These are phyloP conservation scores for Paspalum vaginatum DNA, from an alignment of 176 grass and related monocot species.

Conservation along the genomic window DNA sequence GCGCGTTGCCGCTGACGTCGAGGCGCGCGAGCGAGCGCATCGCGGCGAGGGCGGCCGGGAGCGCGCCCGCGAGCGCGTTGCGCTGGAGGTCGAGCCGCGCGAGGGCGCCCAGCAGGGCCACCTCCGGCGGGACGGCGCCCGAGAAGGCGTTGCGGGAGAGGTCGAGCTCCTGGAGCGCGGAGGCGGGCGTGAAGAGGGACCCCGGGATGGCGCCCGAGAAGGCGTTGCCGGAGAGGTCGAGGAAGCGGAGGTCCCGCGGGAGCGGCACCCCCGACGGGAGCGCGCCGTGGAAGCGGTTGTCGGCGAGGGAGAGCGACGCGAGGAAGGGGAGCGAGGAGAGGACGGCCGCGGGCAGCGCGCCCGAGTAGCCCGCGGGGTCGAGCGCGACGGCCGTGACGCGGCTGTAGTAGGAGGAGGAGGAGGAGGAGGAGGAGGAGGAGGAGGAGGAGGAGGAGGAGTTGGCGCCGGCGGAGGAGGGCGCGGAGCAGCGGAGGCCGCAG, in stretches of 20 bases:
- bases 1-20: conserved; percentile 51
- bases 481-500: conserved; percentile 48
- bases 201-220: conserved; percentile 56
- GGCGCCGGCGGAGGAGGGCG: not conserved
- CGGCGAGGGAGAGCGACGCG: conserved; percentile 40
- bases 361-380: conserved; percentile 56
- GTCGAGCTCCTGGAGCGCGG: conserved; percentile 49
- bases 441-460: conserved; percentile 17
- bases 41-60: conserved; percentile 10
- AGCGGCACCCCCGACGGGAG: conserved; percentile 27
- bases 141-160: conserved; percentile 56
- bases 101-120: conserved; percentile 34
- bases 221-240: conserved; percentile 51
- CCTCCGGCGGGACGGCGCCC: conserved; percentile 32
- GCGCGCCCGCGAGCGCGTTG: conserved; percentile 38
- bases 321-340: conserved; percentile 45
- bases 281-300: conserved; percentile 57
- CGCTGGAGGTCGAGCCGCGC: conserved; percentile 45
- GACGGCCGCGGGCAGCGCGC: conserved; percentile 27
- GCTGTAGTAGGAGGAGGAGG: conserved; percentile 28
- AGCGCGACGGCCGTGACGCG: conserved; percentile 49
- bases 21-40: conserved; percentile 49
- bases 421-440: conserved; percentile 5
- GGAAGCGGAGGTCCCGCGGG: conserved; percentile 27
- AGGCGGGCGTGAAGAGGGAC: conserved; percentile 22